A percentile compares a stretch with the other conserved stretches of the same genome.
phyloP scores from a whole-genome alignment of 179 eudicot species.

The Pouteria campechiana region DNA sequence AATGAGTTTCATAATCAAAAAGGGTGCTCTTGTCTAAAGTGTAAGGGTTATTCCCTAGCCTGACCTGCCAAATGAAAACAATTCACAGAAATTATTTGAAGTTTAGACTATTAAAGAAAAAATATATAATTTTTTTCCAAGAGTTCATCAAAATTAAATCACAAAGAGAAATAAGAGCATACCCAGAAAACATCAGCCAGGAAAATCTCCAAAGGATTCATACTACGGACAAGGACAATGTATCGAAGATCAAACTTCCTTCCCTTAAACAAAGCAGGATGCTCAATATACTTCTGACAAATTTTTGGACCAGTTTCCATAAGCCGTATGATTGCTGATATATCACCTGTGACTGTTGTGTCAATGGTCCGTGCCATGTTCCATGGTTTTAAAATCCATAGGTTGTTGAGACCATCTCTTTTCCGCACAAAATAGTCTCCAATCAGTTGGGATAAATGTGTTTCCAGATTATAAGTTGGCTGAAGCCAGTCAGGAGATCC shows the following conservation, averaged over 20 bases:
- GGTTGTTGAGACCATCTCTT: slow-evolving; percentile 57
- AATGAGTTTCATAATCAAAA: slow-evolving; percentile 92
- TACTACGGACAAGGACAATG: slow-evolving; percentile 79
- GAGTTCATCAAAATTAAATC: too few relatives aligned
- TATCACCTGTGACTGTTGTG: slow-evolving; percentile 69
- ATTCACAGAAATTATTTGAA: too few relatives aligned
- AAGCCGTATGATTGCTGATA: slow-evolving; percentile 86
- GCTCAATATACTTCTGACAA: slow-evolving; percentile 94
- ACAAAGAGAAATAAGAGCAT: slow-evolving; percentile 15
- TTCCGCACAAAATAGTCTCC: slow-evolving; percentile 75
- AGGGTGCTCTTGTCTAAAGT: slow-evolving; percentile 67
- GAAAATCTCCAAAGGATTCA: slow-evolving; percentile 82
- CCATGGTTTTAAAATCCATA: slow-evolving; percentile 99
- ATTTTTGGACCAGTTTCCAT: slow-evolving; percentile 99
- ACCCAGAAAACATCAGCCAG: slow-evolving; percentile 90
- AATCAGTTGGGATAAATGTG: slow-evolving; percentile 65
- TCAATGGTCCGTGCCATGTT: slow-evolving; percentile 99
- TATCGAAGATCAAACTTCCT: slow-evolving; percentile 95
- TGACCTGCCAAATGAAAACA: slow-evolving; percentile 41
- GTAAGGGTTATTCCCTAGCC: slow-evolving; percentile 82
- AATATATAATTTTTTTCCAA: too few relatives aligned
- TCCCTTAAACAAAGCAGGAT: slow-evolving; percentile 77
- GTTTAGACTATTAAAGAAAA: too few relatives aligned
- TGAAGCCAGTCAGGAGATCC: slow-evolving; percentile 88
- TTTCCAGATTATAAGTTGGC: slow-evolving; percentile 95